Percentiles rank a stretch among this genome's conserved stretches.
Conservation (phyloP, 129 eudicot species). For the Artemisia argyi region DNA sequence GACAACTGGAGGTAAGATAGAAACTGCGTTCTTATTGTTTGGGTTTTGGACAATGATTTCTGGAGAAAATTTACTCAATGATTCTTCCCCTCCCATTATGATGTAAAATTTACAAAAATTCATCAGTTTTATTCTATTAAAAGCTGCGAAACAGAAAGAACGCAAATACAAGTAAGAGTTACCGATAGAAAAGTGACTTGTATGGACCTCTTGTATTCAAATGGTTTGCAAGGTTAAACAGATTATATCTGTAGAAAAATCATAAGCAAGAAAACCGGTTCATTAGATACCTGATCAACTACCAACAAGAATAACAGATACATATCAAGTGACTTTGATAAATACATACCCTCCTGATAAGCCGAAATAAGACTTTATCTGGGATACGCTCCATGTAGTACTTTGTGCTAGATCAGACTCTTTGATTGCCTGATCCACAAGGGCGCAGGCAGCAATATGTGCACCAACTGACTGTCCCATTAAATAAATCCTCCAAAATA, state of each 20-base stretch:
- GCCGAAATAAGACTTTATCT: conserved; percentile 85
- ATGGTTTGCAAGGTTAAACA: conserved; percentile 68
- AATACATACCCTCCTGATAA: conserved; percentile 88
- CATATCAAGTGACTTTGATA: neutral
- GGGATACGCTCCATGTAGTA: conserved; percentile 88
- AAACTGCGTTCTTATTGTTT: conserved; percentile 46
- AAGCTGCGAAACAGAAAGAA: conserved; percentile 5
- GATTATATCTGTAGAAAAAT: conserved; percentile 66
- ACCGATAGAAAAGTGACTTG: conserved; percentile 74
- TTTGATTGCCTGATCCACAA: conserved; percentile 83
- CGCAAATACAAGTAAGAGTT: conserved; percentile 9
- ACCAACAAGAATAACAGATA: too few species aligned
- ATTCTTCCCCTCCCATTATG: conserved; percentile 91
- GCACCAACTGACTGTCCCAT: conserved; percentile 99
- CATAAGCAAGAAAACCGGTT: conserved; percentile 9
- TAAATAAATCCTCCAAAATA: conserved; percentile 56
- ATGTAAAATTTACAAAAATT: conserved; percentile 30
- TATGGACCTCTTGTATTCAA: conserved; percentile 75
- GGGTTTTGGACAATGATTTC: conserved; percentile 79
- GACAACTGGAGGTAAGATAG: conserved; percentile 65
- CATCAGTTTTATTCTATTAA: conserved; percentile 6
- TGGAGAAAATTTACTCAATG: conserved; percentile 69
- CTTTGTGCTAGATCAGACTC: conserved; percentile 66
- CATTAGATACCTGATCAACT: neutral
- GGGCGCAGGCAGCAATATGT: conserved; percentile 94